phyloP scores from a whole-genome alignment of 768 basidiomycete species.

The Ephemerocybe angulata region DNA sequence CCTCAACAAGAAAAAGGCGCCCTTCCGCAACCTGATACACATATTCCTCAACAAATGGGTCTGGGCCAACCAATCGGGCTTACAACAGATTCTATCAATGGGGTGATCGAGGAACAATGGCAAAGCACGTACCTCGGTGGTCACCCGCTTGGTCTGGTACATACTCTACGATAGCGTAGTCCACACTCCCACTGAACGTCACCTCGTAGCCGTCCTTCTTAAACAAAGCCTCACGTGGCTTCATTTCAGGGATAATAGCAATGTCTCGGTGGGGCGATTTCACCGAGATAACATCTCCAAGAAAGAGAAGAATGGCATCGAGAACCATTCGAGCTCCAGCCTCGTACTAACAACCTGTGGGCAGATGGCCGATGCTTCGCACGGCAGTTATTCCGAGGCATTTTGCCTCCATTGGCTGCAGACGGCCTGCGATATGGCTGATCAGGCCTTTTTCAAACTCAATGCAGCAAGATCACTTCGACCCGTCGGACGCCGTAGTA shows the following conservation, averaged over 20 bases:
- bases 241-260: conserved; percentile 9
- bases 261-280: background rate
- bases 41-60: no score
- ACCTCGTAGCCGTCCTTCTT: conserved; percentile 2
- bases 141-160: background rate
- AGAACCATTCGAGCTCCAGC: conserved; percentile 5
- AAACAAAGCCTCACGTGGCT: conserved; percentile 1
- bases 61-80: no score
- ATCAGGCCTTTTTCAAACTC: no score
- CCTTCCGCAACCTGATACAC: background rate
- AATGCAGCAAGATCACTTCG: no score
- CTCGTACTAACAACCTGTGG: no score
- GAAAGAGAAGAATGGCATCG: conserved; percentile 4
- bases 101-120: no score
- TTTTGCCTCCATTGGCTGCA: no score
- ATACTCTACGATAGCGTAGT: conserved; percentile 5
- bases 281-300: conserved; percentile 4
- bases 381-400: no score
- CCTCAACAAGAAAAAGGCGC: conserved; percentile 1
- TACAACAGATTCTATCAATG: no score
- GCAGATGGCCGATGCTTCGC: no score
- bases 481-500: no score
- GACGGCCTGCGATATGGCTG: no score
- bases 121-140: background rate
- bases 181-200: conserved; percentile 2